Evolutionary conservation across 139 green algal species (phyloP).

Genomic region (Chlorella vulgaris): DNA sequence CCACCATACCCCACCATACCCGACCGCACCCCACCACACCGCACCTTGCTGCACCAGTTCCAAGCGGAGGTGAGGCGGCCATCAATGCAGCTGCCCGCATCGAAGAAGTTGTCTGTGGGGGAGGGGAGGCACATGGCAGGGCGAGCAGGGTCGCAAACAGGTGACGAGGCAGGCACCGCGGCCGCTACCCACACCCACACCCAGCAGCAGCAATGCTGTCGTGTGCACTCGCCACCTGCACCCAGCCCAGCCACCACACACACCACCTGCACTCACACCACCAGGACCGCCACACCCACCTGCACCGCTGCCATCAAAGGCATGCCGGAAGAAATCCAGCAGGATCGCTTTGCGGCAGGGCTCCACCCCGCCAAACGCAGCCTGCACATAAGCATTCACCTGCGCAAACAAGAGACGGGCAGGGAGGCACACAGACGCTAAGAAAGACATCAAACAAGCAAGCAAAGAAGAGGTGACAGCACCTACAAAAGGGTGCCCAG

Average conservation of each 20-base stretch:
- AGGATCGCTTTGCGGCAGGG: slow-evolving; percentile 75
- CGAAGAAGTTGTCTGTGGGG: slow-evolving; percentile 89
- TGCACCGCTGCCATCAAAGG: slow-evolving; percentile 89
- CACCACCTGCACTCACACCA: neutral
- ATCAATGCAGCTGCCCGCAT: slow-evolving; percentile 90
- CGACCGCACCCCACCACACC: neutral
- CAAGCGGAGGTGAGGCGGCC: slow-evolving; percentile 90
- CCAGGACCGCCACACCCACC: slow-evolving; percentile 17
- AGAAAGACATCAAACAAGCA: neutral
- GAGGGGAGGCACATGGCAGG: neutral
- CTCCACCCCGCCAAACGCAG: slow-evolving; percentile 70
- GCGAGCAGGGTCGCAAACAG: neutral
- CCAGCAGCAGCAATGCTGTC: no score
- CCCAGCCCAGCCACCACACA: no score
- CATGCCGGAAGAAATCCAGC: slow-evolving; percentile 93
- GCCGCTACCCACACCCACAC: no score
- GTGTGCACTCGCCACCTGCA: no score
- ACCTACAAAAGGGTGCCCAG: no score
- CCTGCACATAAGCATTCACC: slow-evolving; percentile 63
- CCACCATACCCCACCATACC: no score
- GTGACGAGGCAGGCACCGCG: neutral
- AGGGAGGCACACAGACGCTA: neutral
- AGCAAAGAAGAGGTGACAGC: neutral
- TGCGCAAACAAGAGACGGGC: neutral
- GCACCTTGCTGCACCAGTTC: slow-evolving; percentile 86